Evolutionary conservation across 768 basidiomycete species (phyloP).

Genomic region (Leccinum boreale): DNA sequence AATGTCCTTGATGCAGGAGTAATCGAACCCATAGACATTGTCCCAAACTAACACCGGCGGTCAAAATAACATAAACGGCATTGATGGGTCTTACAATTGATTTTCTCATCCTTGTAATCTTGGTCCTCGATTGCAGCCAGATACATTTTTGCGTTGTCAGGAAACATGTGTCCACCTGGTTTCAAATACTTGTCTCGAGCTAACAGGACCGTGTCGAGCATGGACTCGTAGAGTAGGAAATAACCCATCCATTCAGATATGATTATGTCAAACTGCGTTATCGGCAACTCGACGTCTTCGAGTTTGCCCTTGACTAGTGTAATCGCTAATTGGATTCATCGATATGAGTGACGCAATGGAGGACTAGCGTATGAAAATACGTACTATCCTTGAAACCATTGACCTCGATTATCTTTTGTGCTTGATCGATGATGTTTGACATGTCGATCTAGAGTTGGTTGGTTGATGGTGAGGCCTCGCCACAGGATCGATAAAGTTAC

Average conservation of each 20-base stretch:
- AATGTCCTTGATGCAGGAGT: slow-evolving; percentile 98
- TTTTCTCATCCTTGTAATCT: slow-evolving; percentile 99
- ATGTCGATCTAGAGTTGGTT: slow-evolving; percentile 79
- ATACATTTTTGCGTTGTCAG: slow-evolving; percentile 89
- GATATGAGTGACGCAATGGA: slow-evolving; percentile 3
- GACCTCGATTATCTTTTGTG: slow-evolving; percentile 91
- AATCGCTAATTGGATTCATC: slow-evolving; percentile 54
- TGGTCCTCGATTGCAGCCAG: slow-evolving; percentile 98
- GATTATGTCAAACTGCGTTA: slow-evolving; percentile 95
- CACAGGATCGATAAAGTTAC: slow-evolving; percentile 26
- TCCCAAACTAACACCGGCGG: slow-evolving; percentile 78
- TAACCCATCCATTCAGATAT: slow-evolving; percentile 99
- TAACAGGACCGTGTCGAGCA: slow-evolving; percentile 97
- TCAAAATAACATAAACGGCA: not conserved
- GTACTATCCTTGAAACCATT: slow-evolving; percentile 95
- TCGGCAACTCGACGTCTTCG: slow-evolving; percentile 86
- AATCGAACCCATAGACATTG: slow-evolving; percentile 99
- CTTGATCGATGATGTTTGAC: slow-evolving; percentile 99
- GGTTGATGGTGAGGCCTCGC: slow-evolving; percentile 12
- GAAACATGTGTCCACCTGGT: slow-evolving; percentile 89
- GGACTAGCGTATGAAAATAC: slow-evolving; percentile 31
- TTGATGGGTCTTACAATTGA: slow-evolving; percentile 65
- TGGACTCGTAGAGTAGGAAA: slow-evolving; percentile 97
- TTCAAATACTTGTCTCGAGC: slow-evolving; percentile 97
- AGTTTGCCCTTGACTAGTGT: slow-evolving; percentile 98